These are phyloP conservation scores for Ogataea trehaloabstinens DNA, from an alignment of 805 yeast genomes.

Conservation along the genomic window DNA sequence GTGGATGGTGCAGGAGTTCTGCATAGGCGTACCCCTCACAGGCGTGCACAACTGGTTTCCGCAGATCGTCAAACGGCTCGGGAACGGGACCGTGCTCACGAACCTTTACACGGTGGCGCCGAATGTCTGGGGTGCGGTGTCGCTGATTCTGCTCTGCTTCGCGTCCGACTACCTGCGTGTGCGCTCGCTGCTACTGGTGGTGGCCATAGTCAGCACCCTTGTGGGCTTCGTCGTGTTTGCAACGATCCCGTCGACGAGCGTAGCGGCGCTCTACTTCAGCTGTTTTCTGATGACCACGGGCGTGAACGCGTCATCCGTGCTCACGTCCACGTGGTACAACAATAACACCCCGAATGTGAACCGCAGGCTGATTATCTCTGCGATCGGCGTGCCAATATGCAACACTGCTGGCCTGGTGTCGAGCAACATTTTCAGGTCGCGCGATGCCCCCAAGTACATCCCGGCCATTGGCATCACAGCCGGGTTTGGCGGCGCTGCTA, in stretches of 20 bases:
- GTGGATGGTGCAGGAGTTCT: constrained; percentile 44
- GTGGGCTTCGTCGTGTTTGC: constrained; percentile 48
- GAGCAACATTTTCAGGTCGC: constrained; percentile 47
- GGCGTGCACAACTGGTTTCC: constrained; percentile 51
- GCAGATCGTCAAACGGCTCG: constrained; percentile 38
- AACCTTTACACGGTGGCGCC: constrained; percentile 48
- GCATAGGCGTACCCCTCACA: constrained; percentile 48
- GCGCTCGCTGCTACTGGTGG: constrained; percentile 38
- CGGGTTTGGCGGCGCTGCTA: constrained; percentile 45
- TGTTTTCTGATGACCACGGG: constrained; percentile 44
- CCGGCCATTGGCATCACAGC: constrained; percentile 51
- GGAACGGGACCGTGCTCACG: constrained; percentile 42
- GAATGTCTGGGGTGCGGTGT: constrained; percentile 45
- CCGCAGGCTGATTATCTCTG: constrained; percentile 44
- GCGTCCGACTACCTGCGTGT: constrained; percentile 39
- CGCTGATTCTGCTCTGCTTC: constrained; percentile 38
- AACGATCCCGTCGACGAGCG: constrained; percentile 37
- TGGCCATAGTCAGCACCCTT: constrained; percentile 39
- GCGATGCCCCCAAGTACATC: constrained; percentile 51
- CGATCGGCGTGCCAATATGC: constrained; percentile 53
- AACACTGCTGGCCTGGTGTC: constrained; percentile 57
- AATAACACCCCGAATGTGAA: constrained; percentile 47
- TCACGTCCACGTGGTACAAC: constrained; percentile 50
- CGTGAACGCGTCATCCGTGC: constrained; percentile 45
- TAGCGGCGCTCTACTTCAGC: constrained; percentile 22